phyloP scores from a whole-genome alignment of 495 filamentous ascomycete genomes.

The Aspergillus haitiensis region DNA sequence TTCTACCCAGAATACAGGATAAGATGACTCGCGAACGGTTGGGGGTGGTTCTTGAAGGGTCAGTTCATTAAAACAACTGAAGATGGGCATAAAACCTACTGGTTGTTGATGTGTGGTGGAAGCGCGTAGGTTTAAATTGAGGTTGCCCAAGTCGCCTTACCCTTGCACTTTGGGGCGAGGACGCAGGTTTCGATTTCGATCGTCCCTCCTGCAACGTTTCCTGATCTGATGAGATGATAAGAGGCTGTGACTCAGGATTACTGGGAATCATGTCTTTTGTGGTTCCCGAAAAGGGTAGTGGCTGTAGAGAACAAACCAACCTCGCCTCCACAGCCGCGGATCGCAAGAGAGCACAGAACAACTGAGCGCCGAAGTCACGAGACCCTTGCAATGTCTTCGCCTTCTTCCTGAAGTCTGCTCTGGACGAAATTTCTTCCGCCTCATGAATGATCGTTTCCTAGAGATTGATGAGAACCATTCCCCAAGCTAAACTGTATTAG shows the following conservation, averaged over 20 bases:
- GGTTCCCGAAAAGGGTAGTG: constrained; percentile 67
- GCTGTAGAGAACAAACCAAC: constrained; percentile 89
- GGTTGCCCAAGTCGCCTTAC: constrained; percentile 47
- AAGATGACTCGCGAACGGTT: constrained; percentile 51
- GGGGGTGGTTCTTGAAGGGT: constrained; percentile 24
- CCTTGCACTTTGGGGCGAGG: constrained; percentile 23
- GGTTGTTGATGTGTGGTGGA: constrained; percentile 10
- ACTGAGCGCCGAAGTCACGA: constrained; percentile 82
- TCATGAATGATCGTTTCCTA: constrained; percentile 42
- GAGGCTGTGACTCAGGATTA: constrained; percentile 38
- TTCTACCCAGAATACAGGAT: constrained; percentile 92
- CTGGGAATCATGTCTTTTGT: constrained; percentile 49
- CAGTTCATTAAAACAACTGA: neutral
- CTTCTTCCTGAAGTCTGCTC: constrained; percentile 67
- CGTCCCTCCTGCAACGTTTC: constrained; percentile 34
- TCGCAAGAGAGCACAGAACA: constrained; percentile 85
- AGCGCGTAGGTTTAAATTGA: constrained; percentile 34
- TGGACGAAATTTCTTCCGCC: constrained; percentile 53
- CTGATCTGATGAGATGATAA: constrained; percentile 41
- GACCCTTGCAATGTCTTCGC: constrained; percentile 70
- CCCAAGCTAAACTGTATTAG: neutral
- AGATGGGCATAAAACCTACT: constrained; percentile 5
- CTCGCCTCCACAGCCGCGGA: constrained; percentile 76
- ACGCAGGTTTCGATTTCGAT: constrained; percentile 8
- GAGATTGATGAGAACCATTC: constrained; percentile 4